Percentiles rank a stretch among this genome's conserved stretches.
These are phyloP conservation scores for Mycena floridula DNA, from an alignment of 768 basidiomycete species.

Conservation along the genomic window DNA sequence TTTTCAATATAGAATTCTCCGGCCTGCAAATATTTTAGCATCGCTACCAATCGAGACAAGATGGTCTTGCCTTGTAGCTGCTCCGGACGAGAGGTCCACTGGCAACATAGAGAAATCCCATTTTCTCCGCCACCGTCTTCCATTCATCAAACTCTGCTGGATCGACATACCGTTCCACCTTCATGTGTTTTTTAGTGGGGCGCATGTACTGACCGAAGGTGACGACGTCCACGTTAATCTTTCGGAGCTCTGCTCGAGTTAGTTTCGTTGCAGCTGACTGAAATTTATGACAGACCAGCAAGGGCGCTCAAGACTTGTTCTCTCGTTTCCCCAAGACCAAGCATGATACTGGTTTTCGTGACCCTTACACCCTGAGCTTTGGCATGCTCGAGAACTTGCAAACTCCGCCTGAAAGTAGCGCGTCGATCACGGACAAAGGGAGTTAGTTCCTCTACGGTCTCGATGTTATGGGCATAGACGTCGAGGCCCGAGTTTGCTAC, in stretches of 20 bases:
- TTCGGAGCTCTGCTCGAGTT: constrained; percentile 73
- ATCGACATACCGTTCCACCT: constrained; percentile 93
- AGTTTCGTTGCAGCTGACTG: too few relatives aligned
- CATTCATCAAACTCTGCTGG: constrained; percentile 91
- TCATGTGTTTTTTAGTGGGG: constrained; percentile 98
- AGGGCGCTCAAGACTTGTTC: constrained; percentile 80
- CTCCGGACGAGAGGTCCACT: constrained; percentile 94
- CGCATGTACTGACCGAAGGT: constrained; percentile 99
- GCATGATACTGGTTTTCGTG: constrained; percentile 98
- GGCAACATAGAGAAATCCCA: constrained; percentile 97
- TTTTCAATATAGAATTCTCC: constrained; percentile 96
- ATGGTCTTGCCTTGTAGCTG: constrained; percentile 80
- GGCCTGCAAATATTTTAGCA: constrained; percentile 51
- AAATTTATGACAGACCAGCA: constrained; percentile 58
- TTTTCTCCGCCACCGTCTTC: constrained; percentile 83
- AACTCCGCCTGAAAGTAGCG: constrained; percentile 83
- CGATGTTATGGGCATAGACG: constrained; percentile 97
- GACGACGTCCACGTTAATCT: constrained; percentile 88
- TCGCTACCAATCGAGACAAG: not conserved
- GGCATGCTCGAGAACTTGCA: constrained; percentile 75
- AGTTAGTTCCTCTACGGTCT: constrained; percentile 91
- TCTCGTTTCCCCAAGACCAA: constrained; percentile 89
- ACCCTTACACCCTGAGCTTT: constrained; percentile 80
- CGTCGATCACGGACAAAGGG: constrained; percentile 94
- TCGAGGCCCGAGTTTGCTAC: constrained; percentile 94